These are phyloP conservation scores for Cladosporium sp. DNA, from an alignment of 2,329 filamentous ascomycete species.

Conservation along the genomic window DNA sequence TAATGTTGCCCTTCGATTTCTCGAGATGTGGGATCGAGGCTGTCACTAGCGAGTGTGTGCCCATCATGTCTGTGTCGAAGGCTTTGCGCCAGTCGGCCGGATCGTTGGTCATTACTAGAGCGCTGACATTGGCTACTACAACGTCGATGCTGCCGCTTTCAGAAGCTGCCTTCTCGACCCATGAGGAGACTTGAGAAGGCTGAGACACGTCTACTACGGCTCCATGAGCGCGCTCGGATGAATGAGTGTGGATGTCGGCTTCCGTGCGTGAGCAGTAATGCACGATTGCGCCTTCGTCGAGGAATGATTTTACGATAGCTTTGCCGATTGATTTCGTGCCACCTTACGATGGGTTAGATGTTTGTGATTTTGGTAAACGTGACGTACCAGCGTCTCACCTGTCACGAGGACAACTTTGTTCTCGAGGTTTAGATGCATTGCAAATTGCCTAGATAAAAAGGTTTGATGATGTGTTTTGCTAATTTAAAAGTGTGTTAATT, in stretches of 20 bases:
- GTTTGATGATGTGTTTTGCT: too few species aligned
- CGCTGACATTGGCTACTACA: slow-evolving; percentile 30
- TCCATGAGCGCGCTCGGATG: slow-evolving; percentile 20
- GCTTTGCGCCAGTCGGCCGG: slow-evolving; percentile 22
- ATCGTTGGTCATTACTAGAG: slow-evolving; percentile 27
- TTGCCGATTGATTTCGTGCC: slow-evolving; percentile 32
- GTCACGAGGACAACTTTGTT: slow-evolving; percentile 35
- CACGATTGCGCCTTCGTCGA: slow-evolving; percentile 29
- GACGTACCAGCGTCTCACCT: slow-evolving; percentile 18
- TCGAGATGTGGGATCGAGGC: slow-evolving; percentile 33
- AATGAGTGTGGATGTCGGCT: slow-evolving; percentile 17
- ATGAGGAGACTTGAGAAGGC: slow-evolving; percentile 16
- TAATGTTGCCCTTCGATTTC: slow-evolving; percentile 31
- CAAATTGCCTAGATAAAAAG: neutral
- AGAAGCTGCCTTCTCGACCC: slow-evolving; percentile 22
- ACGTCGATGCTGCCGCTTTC: slow-evolving; percentile 26
- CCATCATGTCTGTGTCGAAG: slow-evolving; percentile 34
- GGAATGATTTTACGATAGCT: slow-evolving; percentile 25
- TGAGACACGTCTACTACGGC: slow-evolving; percentile 25
- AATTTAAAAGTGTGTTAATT: too few species aligned
- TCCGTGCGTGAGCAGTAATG: slow-evolving; percentile 29
- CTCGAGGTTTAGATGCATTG: slow-evolving; percentile 34
- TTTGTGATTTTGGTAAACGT: neutral
- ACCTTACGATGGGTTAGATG: slow-evolving; percentile 16
- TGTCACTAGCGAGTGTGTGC: slow-evolving; percentile 30